A percentile compares a stretch with the other conserved stretches of the same genome.
Conservation (phyloP, 768 basidiomycete genomes). For the Mycena crocata region DNA sequence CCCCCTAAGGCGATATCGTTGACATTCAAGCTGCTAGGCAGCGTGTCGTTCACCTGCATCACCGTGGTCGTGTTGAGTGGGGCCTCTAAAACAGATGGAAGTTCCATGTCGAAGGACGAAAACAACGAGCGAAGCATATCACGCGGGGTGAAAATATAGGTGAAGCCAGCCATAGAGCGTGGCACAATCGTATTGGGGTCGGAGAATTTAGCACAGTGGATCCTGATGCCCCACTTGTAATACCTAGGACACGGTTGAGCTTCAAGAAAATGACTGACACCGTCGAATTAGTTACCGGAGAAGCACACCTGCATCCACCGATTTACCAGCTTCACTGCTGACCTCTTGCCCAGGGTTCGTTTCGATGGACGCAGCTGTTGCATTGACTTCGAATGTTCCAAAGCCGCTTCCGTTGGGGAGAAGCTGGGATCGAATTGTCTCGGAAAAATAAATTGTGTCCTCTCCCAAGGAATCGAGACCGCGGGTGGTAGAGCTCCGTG, state of each 20-base stretch:
- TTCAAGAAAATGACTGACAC: background rate
- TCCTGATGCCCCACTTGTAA: conserved; percentile 55
- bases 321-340: conserved; percentile 9
- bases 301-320: conserved; percentile 42
- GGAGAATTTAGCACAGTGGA: conserved; percentile 49
- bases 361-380: conserved; percentile 36
- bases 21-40: conserved; percentile 39
- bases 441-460: conserved; percentile 53
- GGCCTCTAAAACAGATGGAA: conserved; percentile 40
- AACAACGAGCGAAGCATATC: conserved; percentile 47
- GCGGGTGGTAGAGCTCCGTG: conserved; percentile 48
- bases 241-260: conserved; percentile 37
- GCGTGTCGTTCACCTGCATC: conserved; percentile 37
- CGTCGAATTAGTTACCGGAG: conserved; percentile 39
- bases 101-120: conserved; percentile 43
- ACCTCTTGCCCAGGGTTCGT: conserved; percentile 3
- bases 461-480: conserved; percentile 46
- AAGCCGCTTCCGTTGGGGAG: conserved; percentile 49
- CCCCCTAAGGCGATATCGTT: conserved; percentile 40
- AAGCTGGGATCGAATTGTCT: conserved; percentile 48
- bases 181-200: conserved; percentile 43
- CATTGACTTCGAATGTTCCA: conserved; percentile 48
- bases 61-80: conserved; percentile 39
- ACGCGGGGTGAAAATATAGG: conserved; percentile 52
- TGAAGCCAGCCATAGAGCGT: conserved; percentile 36